Evolutionary conservation across 2,329 filamentous ascomycete genomes (phyloP), one percentile per base, ranked within the genome.

Genomic region (Diplodia sapinea): DNA sequence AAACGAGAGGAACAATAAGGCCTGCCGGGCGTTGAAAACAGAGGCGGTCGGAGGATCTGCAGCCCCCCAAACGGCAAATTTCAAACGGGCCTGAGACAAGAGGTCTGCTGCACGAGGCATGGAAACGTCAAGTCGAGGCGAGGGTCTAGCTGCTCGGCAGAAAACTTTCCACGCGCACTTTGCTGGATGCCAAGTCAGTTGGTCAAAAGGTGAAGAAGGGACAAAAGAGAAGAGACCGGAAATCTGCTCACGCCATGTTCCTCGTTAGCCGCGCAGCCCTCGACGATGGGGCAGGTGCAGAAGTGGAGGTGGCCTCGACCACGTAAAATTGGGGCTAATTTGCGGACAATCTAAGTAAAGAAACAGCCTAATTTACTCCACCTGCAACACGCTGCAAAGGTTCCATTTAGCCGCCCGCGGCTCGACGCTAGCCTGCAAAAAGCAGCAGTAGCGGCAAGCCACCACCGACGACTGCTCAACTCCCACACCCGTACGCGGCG

Each of bases 391-490:
- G 56, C 56, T 26, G 13, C 26, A 33, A n/a, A 13, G 5, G 26
- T 47, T 47, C 4, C 59, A 63, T 51, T 51, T 63, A 63, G 36
- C 43, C 59, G 59, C 59, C 13, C 17, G 6, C 5, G 5, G 12
- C 26, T 12, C 11, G 17, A 26, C 6, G 38, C 59, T 63, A 63
- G 20, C 43, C 59, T 31, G 33, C 20, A 51, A 23, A 13, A 2
- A n/a, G 59, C 23, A 63, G 17, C 59, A 36, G 23, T 47, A 47
- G 59, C 59, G 59, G 47, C 59, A 63, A 50, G 59, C 59, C 59
- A 63, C 57, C 38, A 20, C 26, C 57, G 11, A 49, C 57, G 57
- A 50, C 57, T 26, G 15, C 55, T 40, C 55, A 59, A 43, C 56
- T 17, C 29, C 8, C 33, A 36, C 33, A 12, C 33, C 33, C 33